Evolutionary conservation across 1,284 basidiomycete species (phyloP).

Genomic region (Chalciporus sp.): DNA sequence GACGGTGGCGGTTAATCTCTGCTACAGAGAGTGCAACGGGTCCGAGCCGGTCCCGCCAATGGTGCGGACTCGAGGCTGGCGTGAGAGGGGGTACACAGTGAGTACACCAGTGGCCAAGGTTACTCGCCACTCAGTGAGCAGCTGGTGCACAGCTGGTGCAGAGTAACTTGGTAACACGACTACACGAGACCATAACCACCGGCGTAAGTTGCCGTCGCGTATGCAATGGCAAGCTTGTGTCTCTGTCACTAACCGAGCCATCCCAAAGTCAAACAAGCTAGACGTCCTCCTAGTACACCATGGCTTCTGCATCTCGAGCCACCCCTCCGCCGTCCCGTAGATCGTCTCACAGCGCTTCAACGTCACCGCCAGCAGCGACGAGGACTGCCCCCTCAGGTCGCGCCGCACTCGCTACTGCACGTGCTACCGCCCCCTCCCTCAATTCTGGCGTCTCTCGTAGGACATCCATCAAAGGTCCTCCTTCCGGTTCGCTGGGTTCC

Average conservation of each 20-base stretch:
- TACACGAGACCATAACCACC: no score
- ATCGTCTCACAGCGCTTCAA: conserved; percentile 30
- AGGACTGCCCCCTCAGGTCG: conserved; percentile 50
- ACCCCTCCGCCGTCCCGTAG: conserved; percentile 49
- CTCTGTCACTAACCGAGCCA: not conserved
- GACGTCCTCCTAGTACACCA: conserved; percentile 28
- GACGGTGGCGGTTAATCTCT: not conserved
- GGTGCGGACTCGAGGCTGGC: no score
- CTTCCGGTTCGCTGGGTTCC: conserved; percentile 37
- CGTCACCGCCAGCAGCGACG: conserved; percentile 36
- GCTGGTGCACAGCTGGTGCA: no score
- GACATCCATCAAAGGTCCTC: conserved; percentile 46
- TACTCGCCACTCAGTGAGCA: no score
- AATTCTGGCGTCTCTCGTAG: conserved; percentile 49
- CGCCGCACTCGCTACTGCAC: conserved; percentile 46
- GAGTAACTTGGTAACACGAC: not conserved
- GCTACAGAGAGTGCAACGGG: not conserved
- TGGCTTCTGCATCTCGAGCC: conserved; percentile 40
- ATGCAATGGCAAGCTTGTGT: not conserved
- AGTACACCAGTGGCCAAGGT: no score
- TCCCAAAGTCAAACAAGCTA: not conserved
- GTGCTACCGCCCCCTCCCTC: conserved; percentile 43
- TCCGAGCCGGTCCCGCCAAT: not conserved
- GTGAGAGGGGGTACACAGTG: no score
- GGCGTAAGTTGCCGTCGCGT: not conserved